Conservation (phyloP, 805 yeast species). For the Myxozyma melibiosi region DNA sequence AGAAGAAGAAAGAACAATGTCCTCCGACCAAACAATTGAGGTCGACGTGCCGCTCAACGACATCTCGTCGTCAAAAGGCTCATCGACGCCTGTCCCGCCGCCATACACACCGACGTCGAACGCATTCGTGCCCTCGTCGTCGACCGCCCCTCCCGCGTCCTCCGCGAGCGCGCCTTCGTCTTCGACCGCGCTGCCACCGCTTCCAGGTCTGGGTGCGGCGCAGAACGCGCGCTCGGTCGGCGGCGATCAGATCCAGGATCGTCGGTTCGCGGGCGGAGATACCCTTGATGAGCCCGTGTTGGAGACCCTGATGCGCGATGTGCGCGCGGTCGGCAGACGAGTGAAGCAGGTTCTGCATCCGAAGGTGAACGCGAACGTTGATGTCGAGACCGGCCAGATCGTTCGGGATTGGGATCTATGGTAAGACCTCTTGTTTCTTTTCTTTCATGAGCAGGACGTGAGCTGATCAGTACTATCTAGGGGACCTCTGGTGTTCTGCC, state of each 20-base stretch:
- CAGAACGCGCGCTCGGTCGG: constrained; percentile 20
- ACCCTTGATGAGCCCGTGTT: constrained; percentile 71
- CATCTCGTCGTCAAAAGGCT: neutral
- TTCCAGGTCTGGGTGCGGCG: neutral
- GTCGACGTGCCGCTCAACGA: constrained; percentile 18
- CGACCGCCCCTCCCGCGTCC: constrained; percentile 10
- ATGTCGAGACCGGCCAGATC: constrained; percentile 34
- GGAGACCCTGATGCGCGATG: constrained; percentile 55
- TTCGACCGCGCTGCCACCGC: neutral
- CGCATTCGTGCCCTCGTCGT: constrained; percentile 15
- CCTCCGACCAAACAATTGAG: constrained; percentile 24
- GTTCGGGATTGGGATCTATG: constrained; percentile 59
- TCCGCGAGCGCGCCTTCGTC: neutral
- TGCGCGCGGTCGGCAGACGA: constrained; percentile 49
- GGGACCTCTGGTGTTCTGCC: constrained; percentile 71
- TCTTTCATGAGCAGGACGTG: constrained; percentile 25
- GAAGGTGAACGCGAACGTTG: constrained; percentile 34
- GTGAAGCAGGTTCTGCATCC: constrained; percentile 51
- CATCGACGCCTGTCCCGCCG: constrained; percentile 13
- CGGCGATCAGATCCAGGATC: constrained; percentile 46
- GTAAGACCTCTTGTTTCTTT: constrained; percentile 19
- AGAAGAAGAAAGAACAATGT: too few species aligned
- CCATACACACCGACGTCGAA: constrained; percentile 10
- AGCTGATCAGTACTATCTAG: constrained; percentile 43
- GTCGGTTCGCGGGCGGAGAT: constrained; percentile 65